These are phyloP conservation scores for Colletotrichum musae DNA, from an alignment of 2,329 filamentous ascomycete genomes.

Conservation along the genomic window DNA sequence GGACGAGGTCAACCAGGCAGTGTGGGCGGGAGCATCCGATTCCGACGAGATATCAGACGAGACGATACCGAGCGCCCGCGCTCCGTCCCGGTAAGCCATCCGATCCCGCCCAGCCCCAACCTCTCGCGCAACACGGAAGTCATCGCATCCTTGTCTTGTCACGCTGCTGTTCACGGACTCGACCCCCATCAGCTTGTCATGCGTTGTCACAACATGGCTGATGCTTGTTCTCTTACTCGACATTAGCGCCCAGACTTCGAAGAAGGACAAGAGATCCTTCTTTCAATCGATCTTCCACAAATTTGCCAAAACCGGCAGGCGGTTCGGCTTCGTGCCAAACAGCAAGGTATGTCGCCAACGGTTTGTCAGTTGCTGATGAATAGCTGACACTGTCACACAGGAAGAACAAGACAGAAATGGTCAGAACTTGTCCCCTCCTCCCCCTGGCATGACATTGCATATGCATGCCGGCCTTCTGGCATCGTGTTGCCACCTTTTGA, in stretches of 20 bases:
- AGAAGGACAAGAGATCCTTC: constrained; percentile 23
- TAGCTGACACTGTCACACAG: constrained; percentile 37
- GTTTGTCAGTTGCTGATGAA: neutral
- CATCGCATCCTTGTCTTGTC: neutral
- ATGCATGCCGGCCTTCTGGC: neutral
- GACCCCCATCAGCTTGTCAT: neutral
- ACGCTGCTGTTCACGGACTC: neutral
- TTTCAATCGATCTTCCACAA: constrained; percentile 34
- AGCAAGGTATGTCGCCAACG: constrained; percentile 30
- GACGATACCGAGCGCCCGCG: constrained; percentile 6
- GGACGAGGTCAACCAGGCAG: constrained; percentile 29
- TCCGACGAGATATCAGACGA: constrained; percentile 34
- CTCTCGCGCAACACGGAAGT: too few relatives aligned
- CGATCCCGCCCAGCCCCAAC: neutral
- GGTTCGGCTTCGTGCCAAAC: constrained; percentile 38
- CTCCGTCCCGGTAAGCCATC: constrained; percentile 22
- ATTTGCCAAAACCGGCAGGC: constrained; percentile 31
- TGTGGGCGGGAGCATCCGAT: constrained; percentile 36
- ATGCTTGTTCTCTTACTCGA: neutral
- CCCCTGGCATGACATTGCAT: neutral
- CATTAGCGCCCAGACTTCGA: constrained; percentile 12
- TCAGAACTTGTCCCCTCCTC: constrained; percentile 36
- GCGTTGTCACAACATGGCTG: neutral
- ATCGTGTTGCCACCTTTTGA: neutral
- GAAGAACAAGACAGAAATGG: constrained; percentile 49